Base-by-base conservation (phyloP, 352 stramenopile species). In the Pythium sp. region DNA sequence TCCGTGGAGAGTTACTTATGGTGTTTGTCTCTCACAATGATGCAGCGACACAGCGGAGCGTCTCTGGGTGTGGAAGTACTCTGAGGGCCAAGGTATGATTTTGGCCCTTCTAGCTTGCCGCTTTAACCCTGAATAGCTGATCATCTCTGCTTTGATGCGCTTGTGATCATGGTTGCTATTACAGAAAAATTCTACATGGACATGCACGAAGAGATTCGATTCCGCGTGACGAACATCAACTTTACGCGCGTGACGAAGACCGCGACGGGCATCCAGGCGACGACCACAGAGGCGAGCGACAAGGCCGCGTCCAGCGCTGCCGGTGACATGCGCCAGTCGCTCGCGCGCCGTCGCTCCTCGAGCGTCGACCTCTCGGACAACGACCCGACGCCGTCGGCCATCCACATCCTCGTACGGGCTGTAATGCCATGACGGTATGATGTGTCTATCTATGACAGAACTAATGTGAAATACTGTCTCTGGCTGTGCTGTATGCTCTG, bases 161-260 rank as follows among this genome's bases (percentile, higher is more conserved):
- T 55, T 55, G 7, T 4, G 43, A 51, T 51, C 43, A 12, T 22
- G 12, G 4, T 15, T 58, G 32, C 2, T 47, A 46, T 30, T 53
- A 14, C 63, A 86, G 83, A 93, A 62, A 93, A 92, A 54, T 93
- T 94, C 68, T 94, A 91, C 71, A 95, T 95, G 87, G 87, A 95
- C 67, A 68, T 95, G 69, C 83, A 95, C 69, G 87, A 95, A 65
- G 87, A 95, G 65, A 91, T 95, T 62, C 84, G 87, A 58, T 95
- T 95, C 59, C 86, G 87, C 28, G 86, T 95, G 49, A 95, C 87
- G 47, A 95, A 89, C 67, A 94, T 95, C 72, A 95, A 93, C 75
- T 95, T 94, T 59, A 95, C 87, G n/a, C 84, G 83, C 32, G 87
- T 95, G 60, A 92, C 82, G 65, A 95, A 95, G 76, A 95, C 87